Conservation (phyloP, 2,329 filamentous ascomycete species). For the Leptosphaerulina australis region DNA sequence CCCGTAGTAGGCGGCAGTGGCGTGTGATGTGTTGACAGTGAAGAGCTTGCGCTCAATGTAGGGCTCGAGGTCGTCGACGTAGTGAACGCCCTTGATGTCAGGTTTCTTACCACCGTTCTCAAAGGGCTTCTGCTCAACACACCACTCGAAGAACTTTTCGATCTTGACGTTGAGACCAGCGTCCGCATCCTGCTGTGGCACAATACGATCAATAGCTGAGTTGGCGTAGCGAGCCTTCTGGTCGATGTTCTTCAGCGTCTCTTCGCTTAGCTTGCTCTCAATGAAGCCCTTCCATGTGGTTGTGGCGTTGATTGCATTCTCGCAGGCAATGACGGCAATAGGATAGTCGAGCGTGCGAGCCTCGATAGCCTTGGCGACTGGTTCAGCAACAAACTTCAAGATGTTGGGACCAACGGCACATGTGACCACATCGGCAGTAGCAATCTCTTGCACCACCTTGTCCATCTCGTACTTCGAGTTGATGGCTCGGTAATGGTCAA, state of each 20-base stretch:
- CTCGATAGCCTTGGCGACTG: constrained; percentile 93
- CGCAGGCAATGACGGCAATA: constrained; percentile 92
- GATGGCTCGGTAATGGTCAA: constrained; percentile 95
- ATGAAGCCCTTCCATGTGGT: constrained; percentile 84
- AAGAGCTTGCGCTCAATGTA: constrained; percentile 99
- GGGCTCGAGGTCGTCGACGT: constrained; percentile 87
- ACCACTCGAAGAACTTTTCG: constrained; percentile 99
- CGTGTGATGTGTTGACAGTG: constrained; percentile 98
- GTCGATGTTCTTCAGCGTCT: constrained; percentile 71
- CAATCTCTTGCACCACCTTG: constrained; percentile 82
- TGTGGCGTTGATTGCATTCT: constrained; percentile 96
- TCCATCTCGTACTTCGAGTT: constrained; percentile 88
- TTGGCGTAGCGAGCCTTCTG: constrained; percentile 89
- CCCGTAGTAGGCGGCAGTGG: constrained; percentile 93
- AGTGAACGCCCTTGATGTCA: constrained; percentile 85
- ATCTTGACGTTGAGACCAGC: constrained; percentile 89
- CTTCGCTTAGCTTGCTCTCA: constrained; percentile 71
- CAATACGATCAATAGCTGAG: constrained; percentile 97
- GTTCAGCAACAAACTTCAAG: constrained; percentile 92
- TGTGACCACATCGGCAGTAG: constrained; percentile 87
- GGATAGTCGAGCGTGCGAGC: constrained; percentile 70
- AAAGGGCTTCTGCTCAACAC: constrained; percentile 88
- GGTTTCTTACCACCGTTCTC: constrained; percentile 69
- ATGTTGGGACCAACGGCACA: constrained; percentile 97
- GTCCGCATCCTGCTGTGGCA: constrained; percentile 82